Base-by-base conservation (phyloP, 768 basidiomycete species). In the Lactarius quietus region DNA sequence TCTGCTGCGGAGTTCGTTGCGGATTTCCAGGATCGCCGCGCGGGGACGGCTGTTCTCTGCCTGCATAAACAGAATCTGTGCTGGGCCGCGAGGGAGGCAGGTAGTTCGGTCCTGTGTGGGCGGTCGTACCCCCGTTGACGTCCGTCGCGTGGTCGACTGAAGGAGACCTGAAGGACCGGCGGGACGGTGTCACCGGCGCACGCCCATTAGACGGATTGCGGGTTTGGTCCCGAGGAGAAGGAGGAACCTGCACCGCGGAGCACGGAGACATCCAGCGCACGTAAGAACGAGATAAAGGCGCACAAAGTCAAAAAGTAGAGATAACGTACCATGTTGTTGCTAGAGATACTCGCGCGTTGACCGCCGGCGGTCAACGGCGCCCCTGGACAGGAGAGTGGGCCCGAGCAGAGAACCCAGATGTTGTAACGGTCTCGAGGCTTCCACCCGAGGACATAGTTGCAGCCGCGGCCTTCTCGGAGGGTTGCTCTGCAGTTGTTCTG, bases 401-500 rank as follows among this genome's bases (percentile, higher is more conserved):
- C 18, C 57, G 54, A 38, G 45, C 15, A 48, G 43, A 4, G 56
- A 70, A 18, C 57, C 38, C 65, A 66, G 69, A 33, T 36, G 65
- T 28, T 58, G 53, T 10, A 29, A 45, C n/a, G 20, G 43, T 59
- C n/a, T 51, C 63, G 41, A 67, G 56, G 57, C 39, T 31, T 26
- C 26, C n/a, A 15, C 48, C 38, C 23, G 68, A 48, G 9, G 62
- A 56, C 5, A 54, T 15, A 29, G 36, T 35, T 14, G 20, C 48
- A 17, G 39, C 68, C 7, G 45, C 54, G 20, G 39, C 68, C 5
- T 74, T 73, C 23, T 70, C 68, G 17, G 12, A 12, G 38, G 31
- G 20, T 28, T 35, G 20, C 6, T 43, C 12, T 69, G 73, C 39
- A 70, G 63, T 69, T 76, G 80, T 64, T 78, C 79, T 56, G 73